Percentiles rank a stretch among this genome's conserved stretches.
Conservation (phyloP, 108 stramenopile genomes). For the Nitzschia inconspicua region DNA sequence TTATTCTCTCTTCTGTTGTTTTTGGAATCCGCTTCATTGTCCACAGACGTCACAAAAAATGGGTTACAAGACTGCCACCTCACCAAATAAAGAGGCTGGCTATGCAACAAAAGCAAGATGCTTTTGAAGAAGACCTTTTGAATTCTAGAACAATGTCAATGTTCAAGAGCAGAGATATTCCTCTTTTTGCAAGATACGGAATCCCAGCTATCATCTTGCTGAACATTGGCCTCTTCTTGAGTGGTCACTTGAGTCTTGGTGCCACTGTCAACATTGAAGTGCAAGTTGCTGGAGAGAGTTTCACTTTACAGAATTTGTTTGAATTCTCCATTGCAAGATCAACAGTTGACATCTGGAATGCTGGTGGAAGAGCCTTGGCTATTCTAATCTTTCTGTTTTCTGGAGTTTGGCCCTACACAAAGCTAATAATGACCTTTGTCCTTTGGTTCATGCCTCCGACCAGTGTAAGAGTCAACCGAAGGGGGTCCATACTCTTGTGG, state of each 20-base stretch:
- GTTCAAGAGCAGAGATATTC: constrained; percentile 45
- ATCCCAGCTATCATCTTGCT: constrained; percentile 66
- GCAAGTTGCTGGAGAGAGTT: constrained; percentile 51
- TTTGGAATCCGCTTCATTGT: constrained; percentile 30
- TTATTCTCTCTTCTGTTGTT: constrained; percentile 20
- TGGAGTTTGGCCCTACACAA: constrained; percentile 85
- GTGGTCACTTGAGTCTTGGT: constrained; percentile 72
- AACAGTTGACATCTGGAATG: constrained; percentile 64
- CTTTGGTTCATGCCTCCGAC: constrained; percentile 69
- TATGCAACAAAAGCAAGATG: constrained; percentile 22
- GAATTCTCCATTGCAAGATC: constrained; percentile 68
- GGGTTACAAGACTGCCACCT: constrained; percentile 40
- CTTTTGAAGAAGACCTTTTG: constrained; percentile 30
- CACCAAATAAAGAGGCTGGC: constrained; percentile 11
- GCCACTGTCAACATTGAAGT: constrained; percentile 63
- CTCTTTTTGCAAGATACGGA: constrained; percentile 32
- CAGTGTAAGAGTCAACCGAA: constrained; percentile 36
- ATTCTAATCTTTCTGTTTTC: constrained; percentile 69
- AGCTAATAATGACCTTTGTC: constrained; percentile 54
- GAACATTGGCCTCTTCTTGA: constrained; percentile 72
- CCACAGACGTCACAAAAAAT: constrained; percentile 41
- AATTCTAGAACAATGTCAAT: constrained; percentile 45
- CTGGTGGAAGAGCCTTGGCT: constrained; percentile 64
- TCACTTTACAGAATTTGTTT: constrained; percentile 55
- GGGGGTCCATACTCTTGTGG: constrained; percentile 66